A percentile compares a stretch with the other conserved stretches of the same genome.
Conservation (phyloP, 2,329 filamentous ascomycete species). For the Chrysoporthe puriensis region DNA sequence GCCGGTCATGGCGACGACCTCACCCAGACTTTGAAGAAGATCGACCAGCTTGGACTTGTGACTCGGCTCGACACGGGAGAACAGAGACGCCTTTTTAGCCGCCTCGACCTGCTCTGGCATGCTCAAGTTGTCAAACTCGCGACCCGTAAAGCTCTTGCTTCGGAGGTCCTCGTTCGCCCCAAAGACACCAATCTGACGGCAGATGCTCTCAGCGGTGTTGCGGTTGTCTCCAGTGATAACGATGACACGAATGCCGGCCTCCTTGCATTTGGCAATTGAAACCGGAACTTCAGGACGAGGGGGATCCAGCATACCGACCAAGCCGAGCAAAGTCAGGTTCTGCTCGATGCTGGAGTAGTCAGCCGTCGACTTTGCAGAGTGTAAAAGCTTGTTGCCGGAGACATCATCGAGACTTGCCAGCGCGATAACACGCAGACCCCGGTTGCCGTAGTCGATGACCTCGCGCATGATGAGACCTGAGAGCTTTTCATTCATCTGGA, state of each 20-base stretch:
- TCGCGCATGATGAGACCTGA: constrained; percentile 74
- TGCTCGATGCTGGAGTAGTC: constrained; percentile 90
- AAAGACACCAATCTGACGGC: constrained; percentile 95
- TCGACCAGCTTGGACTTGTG: constrained; percentile 99
- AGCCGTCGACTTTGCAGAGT: constrained; percentile 76
- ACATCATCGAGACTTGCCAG: constrained; percentile 83
- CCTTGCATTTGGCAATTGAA: constrained; percentile 86
- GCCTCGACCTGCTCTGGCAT: constrained; percentile 80
- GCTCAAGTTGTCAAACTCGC: constrained; percentile 87
- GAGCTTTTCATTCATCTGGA: constrained; percentile 72
- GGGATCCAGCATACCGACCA: constrained; percentile 96
- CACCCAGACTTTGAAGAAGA: constrained; percentile 86
- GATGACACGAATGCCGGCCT: constrained; percentile 93
- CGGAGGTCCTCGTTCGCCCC: constrained; percentile 76
- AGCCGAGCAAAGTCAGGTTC: constrained; percentile 89
- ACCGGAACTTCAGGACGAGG: constrained; percentile 87
- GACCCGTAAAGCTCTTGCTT: constrained; percentile 93
- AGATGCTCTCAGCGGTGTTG: constrained; percentile 97
- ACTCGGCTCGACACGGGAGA: constrained; percentile 91
- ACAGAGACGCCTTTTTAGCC: constrained; percentile 83
- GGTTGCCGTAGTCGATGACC: constrained; percentile 87
- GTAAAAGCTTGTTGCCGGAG: constrained; percentile 68
- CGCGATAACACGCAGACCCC: constrained; percentile 91
- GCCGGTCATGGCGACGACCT: constrained; percentile 98
- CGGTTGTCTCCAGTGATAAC: constrained; percentile 98